These are phyloP conservation scores for Globisporangium uncinulatum DNA, from an alignment of 352 stramenopile species.

Conservation along the genomic window DNA sequence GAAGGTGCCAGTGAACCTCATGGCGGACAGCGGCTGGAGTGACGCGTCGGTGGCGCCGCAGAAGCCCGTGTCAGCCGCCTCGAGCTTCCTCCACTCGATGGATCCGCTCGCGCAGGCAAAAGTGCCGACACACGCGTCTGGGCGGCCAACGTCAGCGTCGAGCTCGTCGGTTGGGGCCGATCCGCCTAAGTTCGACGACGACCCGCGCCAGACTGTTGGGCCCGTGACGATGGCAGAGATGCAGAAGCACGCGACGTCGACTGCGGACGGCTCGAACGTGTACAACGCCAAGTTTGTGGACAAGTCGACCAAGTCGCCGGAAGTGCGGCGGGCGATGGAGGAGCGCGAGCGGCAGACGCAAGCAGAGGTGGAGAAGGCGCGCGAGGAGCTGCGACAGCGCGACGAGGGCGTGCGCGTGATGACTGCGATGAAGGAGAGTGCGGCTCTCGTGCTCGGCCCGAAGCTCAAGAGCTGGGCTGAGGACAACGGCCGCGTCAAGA, in stretches of 20 bases:
- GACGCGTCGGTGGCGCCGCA: conserved; percentile 26
- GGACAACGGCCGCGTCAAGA: conserved; percentile 86
- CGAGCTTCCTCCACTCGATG: conserved; percentile 61
- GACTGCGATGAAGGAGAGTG: conserved; percentile 65
- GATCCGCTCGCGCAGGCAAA: conserved; percentile 44
- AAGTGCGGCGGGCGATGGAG: conserved; percentile 80
- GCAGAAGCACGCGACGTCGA: conserved; percentile 52
- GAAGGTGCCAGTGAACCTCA: conserved; percentile 56
- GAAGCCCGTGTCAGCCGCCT: conserved; percentile 18
- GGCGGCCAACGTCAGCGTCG: conserved; percentile 6
- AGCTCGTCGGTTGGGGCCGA: conserved; percentile 18
- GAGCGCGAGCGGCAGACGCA: conserved; percentile 71
- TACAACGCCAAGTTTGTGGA: conserved; percentile 84
- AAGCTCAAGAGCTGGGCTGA: conserved; percentile 80
- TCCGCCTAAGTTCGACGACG: conserved; percentile 72
- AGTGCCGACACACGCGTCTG: conserved; percentile 20
- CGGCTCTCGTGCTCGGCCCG: conserved; percentile 45
- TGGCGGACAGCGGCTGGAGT: conserved; percentile 54
- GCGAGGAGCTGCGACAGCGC: conserved; percentile 63
- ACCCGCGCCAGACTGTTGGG: conserved; percentile 71
- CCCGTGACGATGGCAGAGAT: conserved; percentile 83
- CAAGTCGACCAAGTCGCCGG: conserved; percentile 74
- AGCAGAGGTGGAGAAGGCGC: conserved; percentile 62
- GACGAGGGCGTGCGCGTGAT: conserved; percentile 54
- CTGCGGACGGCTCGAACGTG: conserved; percentile 76